phyloP scores from a whole-genome alignment of 306 rosid species.

The Lathyrus oleraceus region DNA sequence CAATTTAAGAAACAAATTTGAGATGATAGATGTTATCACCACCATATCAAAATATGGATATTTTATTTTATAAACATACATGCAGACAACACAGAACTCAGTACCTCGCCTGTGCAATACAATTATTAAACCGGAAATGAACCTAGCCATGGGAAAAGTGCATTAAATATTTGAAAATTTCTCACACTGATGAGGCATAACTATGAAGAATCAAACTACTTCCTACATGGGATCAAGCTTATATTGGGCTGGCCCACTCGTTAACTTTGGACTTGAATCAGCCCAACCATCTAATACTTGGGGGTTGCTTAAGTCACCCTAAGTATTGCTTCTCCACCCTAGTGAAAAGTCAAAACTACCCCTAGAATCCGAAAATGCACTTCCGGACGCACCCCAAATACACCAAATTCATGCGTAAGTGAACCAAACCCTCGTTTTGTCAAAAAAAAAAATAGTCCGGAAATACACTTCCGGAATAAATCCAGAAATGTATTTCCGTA shows the following conservation, averaged over 20 bases:
- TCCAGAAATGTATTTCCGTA: too few species aligned
- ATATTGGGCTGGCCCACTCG: neutral
- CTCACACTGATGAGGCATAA: conserved; percentile 2
- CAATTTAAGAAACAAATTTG: conserved; percentile 9
- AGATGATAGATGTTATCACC: conserved; percentile 17
- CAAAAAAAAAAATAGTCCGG: too few species aligned
- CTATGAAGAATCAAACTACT: conserved; percentile 22
- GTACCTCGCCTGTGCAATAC: conserved; percentile 3
- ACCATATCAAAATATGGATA: conserved; percentile 13
- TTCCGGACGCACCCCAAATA: too few species aligned
- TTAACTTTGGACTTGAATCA: conserved; percentile 25
- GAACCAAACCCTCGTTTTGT: too few species aligned
- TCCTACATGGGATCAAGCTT: conserved; percentile 10
- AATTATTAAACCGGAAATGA: conserved; percentile 16
- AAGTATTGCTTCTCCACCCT: too few species aligned
- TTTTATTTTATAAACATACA: conserved; percentile 21
- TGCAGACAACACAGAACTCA: conserved; percentile 25
- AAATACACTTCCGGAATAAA: too few species aligned
- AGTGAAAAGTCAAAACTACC: too few species aligned
- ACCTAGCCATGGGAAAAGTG: conserved; percentile 13
- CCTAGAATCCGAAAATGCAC: too few species aligned
- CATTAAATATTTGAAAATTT: conserved; percentile 3
- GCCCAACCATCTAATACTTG: neutral
- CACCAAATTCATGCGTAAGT: too few species aligned
- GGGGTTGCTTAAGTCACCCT: too few species aligned